Conservation (phyloP, 2,329 filamentous ascomycete species). For the Hysterium pulicare region DNA sequence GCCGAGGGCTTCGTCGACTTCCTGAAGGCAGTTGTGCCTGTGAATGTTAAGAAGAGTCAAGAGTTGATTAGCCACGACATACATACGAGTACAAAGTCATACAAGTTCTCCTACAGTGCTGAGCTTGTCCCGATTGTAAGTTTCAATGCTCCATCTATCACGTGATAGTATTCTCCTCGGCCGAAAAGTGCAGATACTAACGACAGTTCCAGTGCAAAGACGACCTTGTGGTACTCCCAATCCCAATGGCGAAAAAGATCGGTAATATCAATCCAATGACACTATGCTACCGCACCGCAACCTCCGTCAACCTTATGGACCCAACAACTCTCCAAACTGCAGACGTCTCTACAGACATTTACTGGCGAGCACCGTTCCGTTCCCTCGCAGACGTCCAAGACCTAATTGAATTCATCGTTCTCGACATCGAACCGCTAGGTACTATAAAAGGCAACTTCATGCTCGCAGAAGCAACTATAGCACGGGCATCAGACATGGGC, state of each 20-base stretch:
- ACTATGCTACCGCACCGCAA: constrained; percentile 85
- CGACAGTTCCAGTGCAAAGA: constrained; percentile 67
- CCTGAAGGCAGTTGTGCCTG: constrained; percentile 74
- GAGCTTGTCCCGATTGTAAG: constrained; percentile 75
- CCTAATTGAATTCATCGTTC: constrained; percentile 86
- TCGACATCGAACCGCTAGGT: constrained; percentile 84
- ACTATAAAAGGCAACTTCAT: constrained; percentile 75
- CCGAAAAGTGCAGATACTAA: too few relatives aligned
- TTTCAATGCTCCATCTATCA: neutral
- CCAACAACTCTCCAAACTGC: constrained; percentile 86
- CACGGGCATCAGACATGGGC: constrained; percentile 81
- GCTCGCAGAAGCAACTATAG: constrained; percentile 83
- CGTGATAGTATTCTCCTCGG: neutral
- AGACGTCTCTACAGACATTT: constrained; percentile 76
- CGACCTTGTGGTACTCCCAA: constrained; percentile 87
- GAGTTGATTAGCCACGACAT: constrained; percentile 91
- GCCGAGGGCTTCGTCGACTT: constrained; percentile 93
- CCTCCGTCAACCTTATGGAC: constrained; percentile 84
- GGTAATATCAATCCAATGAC: constrained; percentile 87
- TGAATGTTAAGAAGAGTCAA: constrained; percentile 78
- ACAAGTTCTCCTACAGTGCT: constrained; percentile 90
- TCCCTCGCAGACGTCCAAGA: constrained; percentile 80
- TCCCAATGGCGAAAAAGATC: constrained; percentile 79
- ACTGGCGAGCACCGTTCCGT: constrained; percentile 86
- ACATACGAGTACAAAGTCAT: constrained; percentile 85